Conservation (phyloP, 2,329 filamentous ascomycete species). For the Zymoseptoria passerinii region DNA sequence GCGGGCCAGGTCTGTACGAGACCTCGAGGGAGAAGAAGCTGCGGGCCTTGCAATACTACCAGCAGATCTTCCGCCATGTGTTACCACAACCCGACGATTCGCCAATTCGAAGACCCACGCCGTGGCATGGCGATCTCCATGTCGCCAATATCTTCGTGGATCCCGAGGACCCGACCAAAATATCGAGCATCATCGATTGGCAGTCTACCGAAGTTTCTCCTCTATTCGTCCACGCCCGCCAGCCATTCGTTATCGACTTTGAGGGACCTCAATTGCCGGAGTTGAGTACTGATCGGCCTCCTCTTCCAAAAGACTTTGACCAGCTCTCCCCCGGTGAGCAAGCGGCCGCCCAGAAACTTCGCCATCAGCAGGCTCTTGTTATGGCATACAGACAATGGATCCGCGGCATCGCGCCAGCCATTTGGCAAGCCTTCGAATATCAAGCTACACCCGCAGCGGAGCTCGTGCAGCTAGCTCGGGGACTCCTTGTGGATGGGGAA, state of each 20-base stretch:
- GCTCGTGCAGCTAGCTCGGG: constrained; percentile 1
- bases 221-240: constrained; percentile 5
- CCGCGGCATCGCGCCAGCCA: background rate
- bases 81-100: constrained; percentile 23
- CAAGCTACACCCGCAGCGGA: constrained; percentile 25
- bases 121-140: constrained; percentile 27
- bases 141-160: constrained; percentile 30
- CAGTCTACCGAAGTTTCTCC: constrained; percentile 14
- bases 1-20: constrained; percentile 32
- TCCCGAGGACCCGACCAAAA: constrained; percentile 22
- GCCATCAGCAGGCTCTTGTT: background rate
- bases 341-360: background rate
- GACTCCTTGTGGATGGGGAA: constrained; percentile 3
- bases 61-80: constrained; percentile 21
- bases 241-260: constrained; percentile 5
- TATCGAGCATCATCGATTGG: constrained; percentile 31
- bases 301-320: constrained; percentile 21
- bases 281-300: constrained; percentile 25
- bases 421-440: constrained; percentile 34
- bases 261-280: constrained; percentile 5
- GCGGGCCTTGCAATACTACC: constrained; percentile 25
- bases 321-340: constrained; percentile 28
- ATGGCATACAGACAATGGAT: background rate
- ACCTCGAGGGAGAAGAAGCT: constrained; percentile 30
- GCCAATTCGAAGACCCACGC: constrained; percentile 16